These are phyloP conservation scores for Chimonanthus salicifolius DNA, from an alignment of 164 flowering plant species.

Conservation along the genomic window DNA sequence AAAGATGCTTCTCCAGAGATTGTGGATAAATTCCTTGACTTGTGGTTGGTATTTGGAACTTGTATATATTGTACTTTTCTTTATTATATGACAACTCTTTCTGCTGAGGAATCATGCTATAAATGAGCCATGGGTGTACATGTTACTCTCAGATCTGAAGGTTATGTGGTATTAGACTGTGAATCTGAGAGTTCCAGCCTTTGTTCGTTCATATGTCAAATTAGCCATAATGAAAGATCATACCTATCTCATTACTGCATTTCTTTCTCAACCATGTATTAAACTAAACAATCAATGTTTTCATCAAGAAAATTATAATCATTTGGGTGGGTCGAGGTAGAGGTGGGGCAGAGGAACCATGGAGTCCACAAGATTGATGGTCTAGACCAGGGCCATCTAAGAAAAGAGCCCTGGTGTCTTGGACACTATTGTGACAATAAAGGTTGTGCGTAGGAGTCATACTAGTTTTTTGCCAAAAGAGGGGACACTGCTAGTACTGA, in stretches of 20 bases:
- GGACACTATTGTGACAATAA: not conserved
- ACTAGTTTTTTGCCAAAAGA: not conserved
- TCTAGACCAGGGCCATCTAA: not conserved
- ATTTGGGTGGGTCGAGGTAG: too few relatives aligned
- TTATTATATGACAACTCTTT: not conserved
- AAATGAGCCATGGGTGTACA: not conserved
- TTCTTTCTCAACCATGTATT: too few relatives aligned
- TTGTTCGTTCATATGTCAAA: too few relatives aligned
- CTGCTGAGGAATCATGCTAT: not conserved
- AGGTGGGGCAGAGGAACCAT: too few relatives aligned
- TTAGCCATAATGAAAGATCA: too few relatives aligned
- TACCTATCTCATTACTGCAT: too few relatives aligned
- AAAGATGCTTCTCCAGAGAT: slow-evolving; percentile 81
- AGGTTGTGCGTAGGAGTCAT: not conserved
- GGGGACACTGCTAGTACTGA: too few relatives aligned
- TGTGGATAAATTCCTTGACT: slow-evolving; percentile 71
- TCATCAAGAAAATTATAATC: too few relatives aligned
- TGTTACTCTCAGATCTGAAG: too few relatives aligned
- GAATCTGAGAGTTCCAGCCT: too few relatives aligned
- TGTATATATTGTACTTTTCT: not conserved
- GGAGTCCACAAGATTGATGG: not conserved
- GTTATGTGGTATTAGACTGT: too few relatives aligned
- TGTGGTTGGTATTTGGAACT: slow-evolving; percentile 43
- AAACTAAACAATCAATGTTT: too few relatives aligned
- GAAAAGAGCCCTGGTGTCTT: not conserved